Percentiles rank a stretch among this genome's conserved stretches.
Evolutionary conservation across 1,284 basidiomycete species (phyloP).

Genomic region (Phlebopus sp.): DNA sequence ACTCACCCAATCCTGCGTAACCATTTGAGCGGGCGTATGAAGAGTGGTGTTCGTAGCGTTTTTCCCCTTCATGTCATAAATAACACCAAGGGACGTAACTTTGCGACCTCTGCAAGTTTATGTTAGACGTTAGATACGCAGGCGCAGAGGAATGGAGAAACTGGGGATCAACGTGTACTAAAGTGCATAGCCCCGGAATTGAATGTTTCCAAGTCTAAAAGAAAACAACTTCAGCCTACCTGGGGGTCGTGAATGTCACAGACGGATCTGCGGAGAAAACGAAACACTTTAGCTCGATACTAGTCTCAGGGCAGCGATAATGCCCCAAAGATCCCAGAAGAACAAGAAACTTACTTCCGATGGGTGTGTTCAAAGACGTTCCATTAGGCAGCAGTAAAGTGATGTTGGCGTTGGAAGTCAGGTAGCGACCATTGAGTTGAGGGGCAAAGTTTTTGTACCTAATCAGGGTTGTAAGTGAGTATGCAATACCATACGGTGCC

Average conservation of each 20-base stretch:
- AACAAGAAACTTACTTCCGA: conserved; percentile 49
- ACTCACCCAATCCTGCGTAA: conserved; percentile 68
- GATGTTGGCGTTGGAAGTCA: conserved; percentile 85
- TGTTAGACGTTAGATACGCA: background rate
- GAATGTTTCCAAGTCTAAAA: background rate
- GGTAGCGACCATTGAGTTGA: conserved; percentile 67
- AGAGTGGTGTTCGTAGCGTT: conserved; percentile 69
- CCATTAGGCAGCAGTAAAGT: conserved; percentile 58
- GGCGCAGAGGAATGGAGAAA: background rate
- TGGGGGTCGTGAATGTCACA: conserved; percentile 71
- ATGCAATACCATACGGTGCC: no score
- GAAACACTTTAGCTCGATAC: background rate
- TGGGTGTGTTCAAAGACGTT: conserved; percentile 51
- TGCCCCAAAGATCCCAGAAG: background rate
- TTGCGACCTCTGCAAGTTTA: conserved; percentile 51
- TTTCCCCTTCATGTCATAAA: conserved; percentile 65
- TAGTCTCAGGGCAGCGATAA: no score
- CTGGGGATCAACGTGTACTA: no score
- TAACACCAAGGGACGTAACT: conserved; percentile 77
- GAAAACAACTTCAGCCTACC: conserved; percentile 47
- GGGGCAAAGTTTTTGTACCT: conserved; percentile 76
- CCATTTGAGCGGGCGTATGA: conserved; percentile 70
- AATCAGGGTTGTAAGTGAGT: background rate
- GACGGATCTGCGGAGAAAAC: conserved; percentile 46
- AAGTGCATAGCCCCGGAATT: no score